Percentiles rank a stretch among this genome's conserved stretches.
Evolutionary conservation across 2,329 filamentous ascomycete genomes (phyloP).

Genomic region (Aspergillus udagawae): DNA sequence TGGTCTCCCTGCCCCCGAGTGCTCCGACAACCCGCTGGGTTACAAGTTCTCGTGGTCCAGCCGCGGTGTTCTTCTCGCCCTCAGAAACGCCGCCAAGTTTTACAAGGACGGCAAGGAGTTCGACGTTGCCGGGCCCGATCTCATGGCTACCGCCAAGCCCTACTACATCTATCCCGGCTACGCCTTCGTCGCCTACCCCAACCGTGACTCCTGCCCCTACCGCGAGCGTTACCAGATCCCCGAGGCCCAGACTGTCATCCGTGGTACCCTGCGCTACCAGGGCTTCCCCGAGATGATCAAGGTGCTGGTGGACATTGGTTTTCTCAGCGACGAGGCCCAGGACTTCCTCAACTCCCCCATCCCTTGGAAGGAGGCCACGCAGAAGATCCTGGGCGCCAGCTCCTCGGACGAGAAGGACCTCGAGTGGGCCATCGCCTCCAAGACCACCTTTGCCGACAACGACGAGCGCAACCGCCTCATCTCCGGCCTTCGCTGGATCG

Average conservation of each 20-base stretch:
- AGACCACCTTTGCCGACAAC: constrained; percentile 65
- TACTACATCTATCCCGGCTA: constrained; percentile 89
- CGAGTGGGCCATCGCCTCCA: constrained; percentile 66
- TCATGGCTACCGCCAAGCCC: constrained; percentile 85
- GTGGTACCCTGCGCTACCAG: constrained; percentile 78
- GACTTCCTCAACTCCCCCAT: constrained; percentile 64
- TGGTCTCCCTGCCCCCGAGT: constrained; percentile 68
- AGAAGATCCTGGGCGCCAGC: constrained; percentile 67
- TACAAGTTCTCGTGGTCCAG: constrained; percentile 87
- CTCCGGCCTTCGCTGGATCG: constrained; percentile 67
- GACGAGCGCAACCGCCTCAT: constrained; percentile 69
- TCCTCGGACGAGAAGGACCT: constrained; percentile 67
- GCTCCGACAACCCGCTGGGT: constrained; percentile 81
- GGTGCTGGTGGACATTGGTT: constrained; percentile 82
- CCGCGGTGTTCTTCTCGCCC: constrained; percentile 80
- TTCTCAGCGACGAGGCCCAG: constrained; percentile 69
- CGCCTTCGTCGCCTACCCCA: constrained; percentile 87
- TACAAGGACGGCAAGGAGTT: constrained; percentile 75
- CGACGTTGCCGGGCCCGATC: constrained; percentile 60
- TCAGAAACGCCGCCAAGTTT: constrained; percentile 80
- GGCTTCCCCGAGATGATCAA: constrained; percentile 91
- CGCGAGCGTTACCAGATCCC: constrained; percentile 87
- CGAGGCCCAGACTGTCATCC: constrained; percentile 81
- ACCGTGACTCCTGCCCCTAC: constrained; percentile 85
- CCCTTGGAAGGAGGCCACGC: constrained; percentile 80